phyloP scores from a whole-genome alignment of 768 basidiomycete species.

The Exidia glandulosa region DNA sequence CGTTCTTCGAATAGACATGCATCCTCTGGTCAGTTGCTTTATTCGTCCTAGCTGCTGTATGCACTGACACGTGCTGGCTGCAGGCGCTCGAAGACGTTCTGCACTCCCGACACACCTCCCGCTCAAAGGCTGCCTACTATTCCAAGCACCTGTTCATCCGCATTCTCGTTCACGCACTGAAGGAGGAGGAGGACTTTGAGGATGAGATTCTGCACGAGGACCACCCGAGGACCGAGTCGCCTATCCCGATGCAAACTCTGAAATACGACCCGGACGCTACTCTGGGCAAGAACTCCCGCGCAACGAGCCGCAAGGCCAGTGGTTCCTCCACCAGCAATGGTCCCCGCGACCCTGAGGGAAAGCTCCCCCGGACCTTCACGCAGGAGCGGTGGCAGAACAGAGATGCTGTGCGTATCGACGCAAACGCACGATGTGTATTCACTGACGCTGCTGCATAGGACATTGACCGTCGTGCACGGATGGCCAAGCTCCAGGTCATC shows the following conservation, averaged over 20 bases:
- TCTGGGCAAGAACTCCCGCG: not conserved
- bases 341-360: not conserved
- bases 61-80: too few relatives aligned
- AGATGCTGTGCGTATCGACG: not conserved
- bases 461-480: not conserved
- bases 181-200: slow-evolving; percentile 27
- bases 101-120: slow-evolving; percentile 35
- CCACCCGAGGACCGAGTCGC: not conserved
- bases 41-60: too few relatives aligned
- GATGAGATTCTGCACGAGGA: not conserved
- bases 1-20: slow-evolving; percentile 1
- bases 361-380: not conserved
- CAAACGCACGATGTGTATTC: not conserved
- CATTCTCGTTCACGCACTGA: slow-evolving; percentile 46
- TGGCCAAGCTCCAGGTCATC: not conserved
- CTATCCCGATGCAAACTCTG: not conserved
- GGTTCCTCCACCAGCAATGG: not conserved
- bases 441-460: not conserved
- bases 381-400: not conserved
- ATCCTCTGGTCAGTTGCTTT: slow-evolving; percentile 35
- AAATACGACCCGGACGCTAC: not conserved
- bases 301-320: not conserved
- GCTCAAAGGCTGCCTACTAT: slow-evolving; percentile 67
- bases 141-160: slow-evolving; percentile 58
- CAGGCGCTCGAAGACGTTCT: slow-evolving; percentile 63